Evolutionary conservation across 345 rosid species (phyloP), one percentile per base, ranked within the genome.

Genomic region (Hirschfeldia incana): DNA sequence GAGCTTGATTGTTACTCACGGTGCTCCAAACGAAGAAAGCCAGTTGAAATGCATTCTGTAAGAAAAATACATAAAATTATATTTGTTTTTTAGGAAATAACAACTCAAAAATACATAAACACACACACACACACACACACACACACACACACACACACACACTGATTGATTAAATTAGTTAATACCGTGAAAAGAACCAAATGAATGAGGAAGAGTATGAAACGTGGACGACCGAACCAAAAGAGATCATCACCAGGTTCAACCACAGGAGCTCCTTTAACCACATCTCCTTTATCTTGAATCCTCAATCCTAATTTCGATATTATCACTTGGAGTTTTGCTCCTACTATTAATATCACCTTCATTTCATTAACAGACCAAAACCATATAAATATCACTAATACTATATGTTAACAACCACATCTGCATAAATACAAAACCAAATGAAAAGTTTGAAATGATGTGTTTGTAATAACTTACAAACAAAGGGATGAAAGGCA

Each of bases 211-310:
- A 88, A 89, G 83, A 95, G 98, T 61, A 95, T 72, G 73, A 95
- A 81, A 58, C 88, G 92, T 0, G 99, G 98, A 9, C 89, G 85
- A n/a, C 97, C 89, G 5, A 95, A 93, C 99, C 99, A 95, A 91
- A 95, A 95, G 66, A 95, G 97, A 6, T 93, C 91, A 72, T 95
- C 97, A 0, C 91, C 89, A 3, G 96, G 99, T 82, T 88, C 84
- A 80, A 95, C 99, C 55, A 95, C 84, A 0, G 98, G 99, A 21
- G 94, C 89, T 64, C 99, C 99, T 85, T 83, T 87, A 65, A 95
- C 94, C 69, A 95, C 99, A 59, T 84, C 88, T 33, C 98, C 99
- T 84, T 88, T 89, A 0, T 90, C 93, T 85, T 87, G 93, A 83
- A 93, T 86, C 71, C 88, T 85, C 29, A 95, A 80, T 11, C 94